phyloP scores from a whole-genome alignment of 257 asterid genomes.

The Solanum virginianum region DNA sequence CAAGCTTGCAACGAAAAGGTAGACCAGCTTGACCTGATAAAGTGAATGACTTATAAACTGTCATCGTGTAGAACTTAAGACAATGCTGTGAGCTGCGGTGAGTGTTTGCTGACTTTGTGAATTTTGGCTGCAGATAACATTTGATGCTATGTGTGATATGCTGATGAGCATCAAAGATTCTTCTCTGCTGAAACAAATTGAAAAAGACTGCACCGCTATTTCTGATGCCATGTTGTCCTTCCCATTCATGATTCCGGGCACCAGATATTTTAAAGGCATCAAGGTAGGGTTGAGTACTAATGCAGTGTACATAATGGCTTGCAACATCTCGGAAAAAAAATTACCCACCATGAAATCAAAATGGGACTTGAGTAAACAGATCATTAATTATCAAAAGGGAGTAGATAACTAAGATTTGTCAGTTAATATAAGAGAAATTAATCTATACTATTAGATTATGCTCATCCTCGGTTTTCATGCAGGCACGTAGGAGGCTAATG shows the following conservation, averaged over 20 bases:
- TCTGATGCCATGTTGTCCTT: constrained; percentile 41
- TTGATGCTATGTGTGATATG: constrained; percentile 44
- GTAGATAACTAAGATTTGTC: background rate
- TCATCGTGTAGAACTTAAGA: background rate
- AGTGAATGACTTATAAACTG: background rate
- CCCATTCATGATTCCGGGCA: constrained; percentile 49
- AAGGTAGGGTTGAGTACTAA: constrained; percentile 15
- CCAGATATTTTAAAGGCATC: constrained; percentile 42
- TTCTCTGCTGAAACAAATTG: constrained; percentile 18
- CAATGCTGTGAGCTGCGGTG: background rate
- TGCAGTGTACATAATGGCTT: background rate
- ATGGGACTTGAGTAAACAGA: background rate
- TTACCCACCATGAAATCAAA: background rate
- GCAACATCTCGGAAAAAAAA: background rate
- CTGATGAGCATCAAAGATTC: constrained; percentile 34
- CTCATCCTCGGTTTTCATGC: background rate
- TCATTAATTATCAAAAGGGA: background rate
- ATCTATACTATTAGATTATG: background rate
- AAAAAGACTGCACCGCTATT: constrained; percentile 25
- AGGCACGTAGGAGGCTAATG: constrained; percentile 48
- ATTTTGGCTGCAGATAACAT: constrained; percentile 27
- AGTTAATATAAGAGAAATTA: background rate
- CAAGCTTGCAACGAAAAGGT: background rate
- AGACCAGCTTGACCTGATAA: background rate
- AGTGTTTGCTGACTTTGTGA: background rate